Base-by-base conservation (phyloP, 345 rosid species). In the Anastatica hierochuntica region DNA sequence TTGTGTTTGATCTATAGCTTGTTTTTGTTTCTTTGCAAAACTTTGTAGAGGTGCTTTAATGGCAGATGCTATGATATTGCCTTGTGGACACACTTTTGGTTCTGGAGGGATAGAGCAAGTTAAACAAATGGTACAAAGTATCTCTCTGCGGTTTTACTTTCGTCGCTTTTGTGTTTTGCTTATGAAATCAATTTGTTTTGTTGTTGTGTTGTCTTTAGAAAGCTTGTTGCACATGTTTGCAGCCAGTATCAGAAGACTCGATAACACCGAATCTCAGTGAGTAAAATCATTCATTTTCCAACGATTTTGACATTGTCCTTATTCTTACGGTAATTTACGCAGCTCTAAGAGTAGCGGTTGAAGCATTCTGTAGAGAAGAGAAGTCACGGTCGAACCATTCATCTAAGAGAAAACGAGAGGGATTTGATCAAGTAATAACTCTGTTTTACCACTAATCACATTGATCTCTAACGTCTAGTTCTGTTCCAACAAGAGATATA, bases 51-150 rank as follows among this genome's bases (percentile, higher is more conserved):
- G 97, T 41, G 66, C 70, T 67, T 77, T 90, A 46, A 86, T 90
- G 96, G 83, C 75, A 62, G 95, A 90, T 73, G 97, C 97, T 2
- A 80, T 90, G 90, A 86, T 90, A 29, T 73, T 90, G 72, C 88
- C 84, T 14, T 90, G 96, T 56, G 97, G 97, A 19, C 97, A 90
- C 69, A 84, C 94, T 47, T 90, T 90, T 80, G 90, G 94, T 23
- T 48, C 70, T 58, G 83, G 71, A 54, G 97, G 97, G 46, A 68
- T 90, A 27, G 87, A 82, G 37, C 82, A 84, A 29, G 76, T 84
- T 38, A 70, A 75, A 62, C 77, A 80, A 72, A 58, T 64, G 79
- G 96, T 90, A 49, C 56, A 7, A 3, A 15, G 14, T 30, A 36
- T 14, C 21, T 39, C 21, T 62, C 5, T 13, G n/a, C n/a, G n/a